Percentiles rank a stretch among this genome's conserved stretches.
Conservation (phyloP, 2,329 filamentous ascomycete genomes). For the Ceratocystis harringtonii region DNA sequence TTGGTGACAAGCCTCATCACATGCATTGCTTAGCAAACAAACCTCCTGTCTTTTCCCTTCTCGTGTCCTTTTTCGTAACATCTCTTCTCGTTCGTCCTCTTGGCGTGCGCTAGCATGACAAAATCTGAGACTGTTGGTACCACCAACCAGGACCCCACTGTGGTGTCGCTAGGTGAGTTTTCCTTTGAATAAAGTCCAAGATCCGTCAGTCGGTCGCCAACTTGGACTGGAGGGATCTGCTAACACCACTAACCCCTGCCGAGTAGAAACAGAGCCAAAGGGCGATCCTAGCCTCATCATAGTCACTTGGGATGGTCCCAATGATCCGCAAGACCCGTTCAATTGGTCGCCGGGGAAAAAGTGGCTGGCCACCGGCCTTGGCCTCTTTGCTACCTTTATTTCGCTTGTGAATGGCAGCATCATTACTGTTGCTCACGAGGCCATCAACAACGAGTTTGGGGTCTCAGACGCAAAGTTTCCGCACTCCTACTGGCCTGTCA, state of each 20-base stretch:
- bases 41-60: background rate
- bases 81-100: background rate
- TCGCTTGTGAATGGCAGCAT: constrained; percentile 16
- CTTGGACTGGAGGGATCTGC: background rate
- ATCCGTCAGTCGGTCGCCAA: background rate
- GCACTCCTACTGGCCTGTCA: constrained; percentile 16
- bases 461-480: constrained; percentile 17
- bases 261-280: background rate
- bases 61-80: background rate
- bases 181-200: background rate
- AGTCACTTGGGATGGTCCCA: constrained; percentile 44
- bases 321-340: constrained; percentile 49
- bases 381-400: constrained; percentile 24
- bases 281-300: constrained; percentile 16
- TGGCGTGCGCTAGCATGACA: background rate
- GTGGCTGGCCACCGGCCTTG: constrained; percentile 23
- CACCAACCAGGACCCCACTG: constrained; percentile 2
- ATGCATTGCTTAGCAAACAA: background rate
- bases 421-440: constrained; percentile 17
- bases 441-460: constrained; percentile 19
- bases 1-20: background rate
- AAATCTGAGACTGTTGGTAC: background rate
- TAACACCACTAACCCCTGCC: background rate
- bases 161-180: background rate
- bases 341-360: constrained; percentile 47